Base-by-base conservation (phyloP, 176 grass and related monocot genomes). In the Eragrostis curvula region DNA sequence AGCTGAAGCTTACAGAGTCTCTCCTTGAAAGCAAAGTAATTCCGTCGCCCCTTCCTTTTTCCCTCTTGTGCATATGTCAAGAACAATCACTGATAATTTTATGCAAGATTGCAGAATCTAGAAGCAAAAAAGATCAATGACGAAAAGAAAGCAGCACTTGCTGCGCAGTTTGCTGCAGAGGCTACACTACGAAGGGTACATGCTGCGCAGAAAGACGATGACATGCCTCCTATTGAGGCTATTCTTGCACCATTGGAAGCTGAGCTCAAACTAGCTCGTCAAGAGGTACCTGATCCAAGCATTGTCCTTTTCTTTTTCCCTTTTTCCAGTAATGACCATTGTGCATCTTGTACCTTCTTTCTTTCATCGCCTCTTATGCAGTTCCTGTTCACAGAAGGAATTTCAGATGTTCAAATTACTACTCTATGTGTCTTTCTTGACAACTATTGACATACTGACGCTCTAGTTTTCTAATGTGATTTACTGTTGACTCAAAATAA, bases 191-290 rank as follows among this genome's bases (percentile, higher is more conserved):
- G 93, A 76, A 96, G 96, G 87, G 96, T 98, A 67, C 96, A 98
- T 84, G 88, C 96, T 4, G 96, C 96, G 15, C 96, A 98, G 71
- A 98, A 98, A 69, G 96, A 98, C 59, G 92, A 98, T 39, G 93
- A 98, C 82, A 98, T 95, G 91, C 96, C 96, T 23, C 96, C 96
- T 25, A 93, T 98, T 16, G 96, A 98, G 80, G 96, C 96, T 77
- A 98, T 98, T 86, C 96, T 98, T 15, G 96, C 96, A 11, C 96
- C 96, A 45, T 85, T 98, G 71, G 96, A 98, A 69, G 96, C 96
- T 10, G 96, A 98, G 79, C 87, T 98, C 11, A 98, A 96, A 73
- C 84, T 95, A 25, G 78, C 93, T 28, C 93, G 91, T 51, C 88
- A 92, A 27, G 96, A 98, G 90, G 96, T 98, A 82, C 73, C 49